Evolutionary conservation across 345 rosid species (phyloP), one percentile per base, ranked within the genome.

Genomic region (Eutrema heterophyllum): DNA sequence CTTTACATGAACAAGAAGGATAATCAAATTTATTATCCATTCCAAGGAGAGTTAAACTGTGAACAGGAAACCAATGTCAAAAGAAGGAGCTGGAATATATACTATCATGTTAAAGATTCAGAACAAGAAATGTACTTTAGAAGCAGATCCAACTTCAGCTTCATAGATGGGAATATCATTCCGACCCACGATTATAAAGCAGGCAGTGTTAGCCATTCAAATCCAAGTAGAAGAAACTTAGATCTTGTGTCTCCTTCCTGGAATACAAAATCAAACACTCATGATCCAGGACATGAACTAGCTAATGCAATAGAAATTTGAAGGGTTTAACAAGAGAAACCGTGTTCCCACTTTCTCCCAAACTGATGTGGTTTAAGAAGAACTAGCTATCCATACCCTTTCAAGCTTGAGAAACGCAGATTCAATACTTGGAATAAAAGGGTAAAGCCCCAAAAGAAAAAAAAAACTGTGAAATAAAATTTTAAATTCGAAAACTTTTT

Each of bases 121-220:
- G 41, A 57, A 56, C 32, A 40, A 3, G 64, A 63, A 59, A 14
- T 68, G 40, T 85, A 93, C 97, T 78, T 94, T 94, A 32, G 87
- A 81, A 41, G 90, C 87, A 68, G 96, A 86, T 67, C 97, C 97
- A 65, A 91, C 88, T 87, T 94, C 96, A 70, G 97, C 96, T 84
- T 94, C 97, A 64, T 91, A 94, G 52, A 94, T 89, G 8, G 97
- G 98, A 74, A 91, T 91, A 68, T 94, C 96, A 32, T 94, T 88
- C 77, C 95, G 63, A 78, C 90, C 90, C 40, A 94, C 96, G 0
- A 94, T 88, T 52, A 91, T 86, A 59, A 94, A 94, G 66, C 93
- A 91, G 26, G 98, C 96, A 5, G 98, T 91, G 8, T 78, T 86
- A 27, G 97, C 88, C 97, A 94, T 91, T 32, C 53, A 12, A 7